Evolutionary conservation across 1,284 basidiomycete genomes (phyloP).

Genomic region (Xanthoconium separans): DNA sequence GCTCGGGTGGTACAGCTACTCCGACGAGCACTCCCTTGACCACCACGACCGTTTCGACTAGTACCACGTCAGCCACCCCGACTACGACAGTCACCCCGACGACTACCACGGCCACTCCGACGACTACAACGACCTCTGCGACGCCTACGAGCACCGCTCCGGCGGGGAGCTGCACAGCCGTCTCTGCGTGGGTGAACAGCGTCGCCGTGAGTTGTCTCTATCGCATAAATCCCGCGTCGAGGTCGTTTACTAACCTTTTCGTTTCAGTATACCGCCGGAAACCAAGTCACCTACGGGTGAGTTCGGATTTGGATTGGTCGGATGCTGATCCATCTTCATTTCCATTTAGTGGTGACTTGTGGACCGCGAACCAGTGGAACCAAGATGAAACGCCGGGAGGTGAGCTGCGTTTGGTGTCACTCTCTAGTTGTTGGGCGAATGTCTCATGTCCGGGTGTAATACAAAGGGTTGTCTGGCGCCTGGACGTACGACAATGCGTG

Average conservation of each 20-base stretch:
- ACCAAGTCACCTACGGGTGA: constrained; percentile 24
- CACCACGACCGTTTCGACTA: no score
- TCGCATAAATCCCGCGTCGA: neutral
- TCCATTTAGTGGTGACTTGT: constrained; percentile 23
- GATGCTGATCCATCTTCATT: constrained; percentile 2
- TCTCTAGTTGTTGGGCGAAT: neutral
- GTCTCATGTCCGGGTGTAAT: neutral
- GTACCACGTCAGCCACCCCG: no score
- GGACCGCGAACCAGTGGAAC: constrained; percentile 28
- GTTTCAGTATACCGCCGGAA: constrained; percentile 21
- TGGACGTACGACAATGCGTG: constrained; percentile 17
- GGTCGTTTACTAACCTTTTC: neutral
- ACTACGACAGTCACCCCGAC: no score
- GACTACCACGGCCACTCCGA: neutral
- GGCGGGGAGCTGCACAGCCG: constrained; percentile 14
- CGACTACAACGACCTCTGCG: neutral
- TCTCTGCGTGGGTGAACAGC: constrained; percentile 22
- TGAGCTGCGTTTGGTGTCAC: neutral
- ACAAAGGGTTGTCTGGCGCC: constrained; percentile 17
- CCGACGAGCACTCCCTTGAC: no score
- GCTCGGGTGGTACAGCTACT: neutral
- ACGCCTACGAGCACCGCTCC: constrained; percentile 3
- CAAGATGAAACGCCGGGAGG: constrained; percentile 26
- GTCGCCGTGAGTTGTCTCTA: constrained; percentile 14
- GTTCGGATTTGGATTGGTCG: neutral